Evolutionary conservation across 2,329 filamentous ascomycete genomes (phyloP), one percentile per base, ranked within the genome.

Genomic region (Aspergillus hortae): DNA sequence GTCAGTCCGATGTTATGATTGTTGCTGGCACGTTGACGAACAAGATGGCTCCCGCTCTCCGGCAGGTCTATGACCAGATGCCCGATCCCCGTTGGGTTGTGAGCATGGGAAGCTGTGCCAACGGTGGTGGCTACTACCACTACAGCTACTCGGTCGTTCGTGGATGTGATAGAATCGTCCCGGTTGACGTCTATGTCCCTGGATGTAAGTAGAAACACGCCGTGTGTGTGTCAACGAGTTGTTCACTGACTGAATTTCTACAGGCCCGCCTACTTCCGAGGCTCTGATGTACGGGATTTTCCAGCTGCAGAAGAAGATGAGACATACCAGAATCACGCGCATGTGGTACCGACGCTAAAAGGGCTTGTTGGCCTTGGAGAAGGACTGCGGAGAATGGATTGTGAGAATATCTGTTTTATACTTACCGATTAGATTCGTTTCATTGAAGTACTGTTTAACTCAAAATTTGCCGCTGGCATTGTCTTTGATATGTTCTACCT

Each of bases 61-160:
- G 91, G 72, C 89, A 94, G 75, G 87, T 95, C 56, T 96, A 96
- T 77, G 91, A 96, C 73, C 91, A 95, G 78, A 96, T 96, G 90
- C 91, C 91, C 43, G 91, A 96, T 44, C 91, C 90, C 33, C 83
- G 89, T 64, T 95, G 90, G 90, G 90, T 92, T 49, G 83, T 88
- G 66, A 89, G 85, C 65, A 92, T 92, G 89, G 89, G 89, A 19
- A 89, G 85, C 67, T 92, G 89, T 71, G 89, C 89, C 61, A 92
- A 92, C 72, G 89, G 89, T 57, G 89, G 89, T 63, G 89, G 89
- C 52, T 92, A 92, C 77, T 92, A 92, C 70, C 89, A 92, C 75
- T 92, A 92, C 77, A 89, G 85, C 72, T 92, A 92, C 74, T 85
- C 81, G 49, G 88, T 91, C 48, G 85, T 87, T 49, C 82, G 88